Evolutionary conservation across 2,329 filamentous ascomycete genomes (phyloP).

Genomic region (Fusarium liriodendri): DNA sequence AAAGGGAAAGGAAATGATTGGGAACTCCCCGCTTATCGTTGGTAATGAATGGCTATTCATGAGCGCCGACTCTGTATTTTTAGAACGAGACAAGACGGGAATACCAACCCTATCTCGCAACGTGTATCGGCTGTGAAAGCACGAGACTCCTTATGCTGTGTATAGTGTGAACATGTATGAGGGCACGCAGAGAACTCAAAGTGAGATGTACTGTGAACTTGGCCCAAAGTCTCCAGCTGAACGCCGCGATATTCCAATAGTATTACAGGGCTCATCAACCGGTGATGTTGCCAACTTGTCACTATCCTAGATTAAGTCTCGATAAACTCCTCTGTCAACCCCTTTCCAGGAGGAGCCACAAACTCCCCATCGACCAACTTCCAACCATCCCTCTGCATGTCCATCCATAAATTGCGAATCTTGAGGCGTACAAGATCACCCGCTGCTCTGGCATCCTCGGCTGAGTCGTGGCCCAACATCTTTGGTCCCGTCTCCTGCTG

Average conservation of each 20-base stretch:
- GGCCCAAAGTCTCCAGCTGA: not conserved
- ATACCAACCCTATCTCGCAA: constrained; percentile 40
- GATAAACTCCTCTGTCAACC: constrained; percentile 53
- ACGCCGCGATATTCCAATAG: not conserved
- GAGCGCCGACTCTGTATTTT: constrained; percentile 50
- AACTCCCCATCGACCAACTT: constrained; percentile 62
- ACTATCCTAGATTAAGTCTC: constrained; percentile 39
- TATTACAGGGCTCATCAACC: not conserved
- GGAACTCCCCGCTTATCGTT: constrained; percentile 51
- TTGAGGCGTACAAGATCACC: constrained; percentile 85
- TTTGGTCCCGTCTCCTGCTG: constrained; percentile 72
- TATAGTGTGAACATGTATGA: not conserved
- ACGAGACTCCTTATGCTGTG: not conserved
- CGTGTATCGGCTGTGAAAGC: constrained; percentile 24
- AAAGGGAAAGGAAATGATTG: constrained; percentile 34
- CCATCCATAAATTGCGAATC: constrained; percentile 76
- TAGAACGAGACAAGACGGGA: constrained; percentile 45
- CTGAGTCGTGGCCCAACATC: constrained; percentile 83
- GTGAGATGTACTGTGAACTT: not conserved
- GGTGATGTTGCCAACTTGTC: not conserved
- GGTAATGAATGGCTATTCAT: constrained; percentile 41
- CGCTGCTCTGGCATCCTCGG: constrained; percentile 89
- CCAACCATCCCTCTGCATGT: constrained; percentile 77
- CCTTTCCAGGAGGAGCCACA: constrained; percentile 49
- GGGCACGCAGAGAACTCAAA: not conserved